Conservation (phyloP, 78 protist species). For the Ministeria vibrans region DNA sequence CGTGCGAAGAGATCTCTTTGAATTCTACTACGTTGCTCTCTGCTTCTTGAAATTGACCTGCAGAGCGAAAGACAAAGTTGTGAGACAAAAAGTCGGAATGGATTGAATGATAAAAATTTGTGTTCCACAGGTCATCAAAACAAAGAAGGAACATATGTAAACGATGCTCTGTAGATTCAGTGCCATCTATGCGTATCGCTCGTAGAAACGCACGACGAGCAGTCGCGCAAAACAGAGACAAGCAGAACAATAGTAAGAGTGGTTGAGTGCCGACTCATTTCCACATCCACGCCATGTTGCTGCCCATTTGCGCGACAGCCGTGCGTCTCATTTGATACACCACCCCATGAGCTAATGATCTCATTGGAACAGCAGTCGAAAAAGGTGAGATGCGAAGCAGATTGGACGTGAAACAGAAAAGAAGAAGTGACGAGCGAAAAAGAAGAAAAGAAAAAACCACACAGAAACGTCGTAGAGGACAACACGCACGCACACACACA, state of each 20-base stretch:
- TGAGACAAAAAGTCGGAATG: conserved; percentile 5
- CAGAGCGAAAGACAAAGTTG: background rate
- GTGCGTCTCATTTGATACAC: background rate
- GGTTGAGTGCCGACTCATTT: no score
- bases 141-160: background rate
- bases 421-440: background rate
- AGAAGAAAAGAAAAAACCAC: background rate
- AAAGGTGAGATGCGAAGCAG: background rate
- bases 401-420: background rate
- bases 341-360: background rate
- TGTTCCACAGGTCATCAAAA: background rate
- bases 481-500: background rate
- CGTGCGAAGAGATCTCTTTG: background rate
- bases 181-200: background rate
- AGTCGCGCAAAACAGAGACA: no score
- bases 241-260: no score
- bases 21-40: background rate
- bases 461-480: background rate
- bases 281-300: no score
- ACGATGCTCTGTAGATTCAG: background rate
- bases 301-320: no score
- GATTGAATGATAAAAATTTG: background rate
- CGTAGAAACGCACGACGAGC: background rate
- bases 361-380: background rate
- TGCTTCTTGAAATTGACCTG: conserved; percentile 15